Base-by-base conservation (phyloP, 2,329 filamentous ascomycete species). In the Aspergillus sergii region DNA sequence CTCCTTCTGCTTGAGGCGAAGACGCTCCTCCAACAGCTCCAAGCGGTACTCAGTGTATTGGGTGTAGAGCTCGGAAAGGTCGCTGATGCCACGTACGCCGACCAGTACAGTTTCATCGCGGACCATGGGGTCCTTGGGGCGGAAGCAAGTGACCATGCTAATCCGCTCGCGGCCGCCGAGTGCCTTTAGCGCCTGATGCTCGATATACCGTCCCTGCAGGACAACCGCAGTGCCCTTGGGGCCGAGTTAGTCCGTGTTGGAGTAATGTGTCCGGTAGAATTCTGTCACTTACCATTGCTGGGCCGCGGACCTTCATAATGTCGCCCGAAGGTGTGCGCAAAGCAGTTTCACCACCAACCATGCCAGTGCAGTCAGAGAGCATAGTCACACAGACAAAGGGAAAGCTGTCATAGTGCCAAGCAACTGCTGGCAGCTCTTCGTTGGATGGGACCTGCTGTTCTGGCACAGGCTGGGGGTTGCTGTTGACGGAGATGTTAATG, bases 381-480 rank as follows among this genome's bases (percentile, higher is more conserved):
- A 89, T 89, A 9, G 83, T 80, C 8, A 90, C 87, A 66, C 86
- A 89, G 23, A 89, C 88, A 69, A 89, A 89, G 0, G 88, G 87
- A 69, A 88, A 89, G 70, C 84, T 86, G 72, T 89, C 88, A n/a
- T 45, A 60, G 30, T 67, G 65, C 65, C 60, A 62, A 3, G 55
- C 56, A 21, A 62, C 53, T 3, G 60, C 56, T 1, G 50, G 50
- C 11, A 34, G 30, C 16, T 53, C 50, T 0, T 53, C 14, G 11
- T 34, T 26, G 14, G 48, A 51, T 0, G 16, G 5, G 14, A 51
- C 39, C 39, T 41, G 39, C 16, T 41, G 39, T 41, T 41, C 39
- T 8, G 16, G 39, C 0, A 41, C 28, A 5, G 28, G 9, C 4
- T 16, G 26, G 19, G 30, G 54, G 5, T 64, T 57, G 21, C 70